Evolutionary conservation across 225 moss, liverwort and hornwort genomes (phyloP).

Genomic region (Physcomitrium patens): DNA sequence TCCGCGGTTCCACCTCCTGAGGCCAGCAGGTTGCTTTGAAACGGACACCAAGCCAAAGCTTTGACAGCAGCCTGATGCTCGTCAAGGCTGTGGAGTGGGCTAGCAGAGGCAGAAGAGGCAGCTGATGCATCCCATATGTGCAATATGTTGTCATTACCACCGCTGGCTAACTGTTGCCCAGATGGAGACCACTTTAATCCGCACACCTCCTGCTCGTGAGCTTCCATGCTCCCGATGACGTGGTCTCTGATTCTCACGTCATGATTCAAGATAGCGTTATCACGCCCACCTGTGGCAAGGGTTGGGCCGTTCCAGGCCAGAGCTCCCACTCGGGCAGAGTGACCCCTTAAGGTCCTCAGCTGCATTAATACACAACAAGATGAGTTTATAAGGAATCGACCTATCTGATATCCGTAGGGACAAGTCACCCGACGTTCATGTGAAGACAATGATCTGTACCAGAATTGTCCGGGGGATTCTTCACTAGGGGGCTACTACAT

Average conservation of each 20-base stretch:
- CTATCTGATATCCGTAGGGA: not conserved
- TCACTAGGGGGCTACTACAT: too few relatives aligned
- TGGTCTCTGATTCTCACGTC: constrained; percentile 67
- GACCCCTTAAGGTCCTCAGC: constrained; percentile 59
- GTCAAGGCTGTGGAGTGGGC: constrained; percentile 54
- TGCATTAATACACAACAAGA: constrained; percentile 11
- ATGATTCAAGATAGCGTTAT: constrained; percentile 25
- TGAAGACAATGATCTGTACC: too few relatives aligned
- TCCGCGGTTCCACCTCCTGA: constrained; percentile 76
- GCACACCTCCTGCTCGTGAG: constrained; percentile 59
- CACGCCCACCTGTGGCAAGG: constrained; percentile 64
- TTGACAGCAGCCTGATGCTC: constrained; percentile 75
- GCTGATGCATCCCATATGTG: constrained; percentile 60
- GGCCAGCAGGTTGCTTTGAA: constrained; percentile 68
- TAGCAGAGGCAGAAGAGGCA: constrained; percentile 25
- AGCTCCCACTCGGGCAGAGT: constrained; percentile 61
- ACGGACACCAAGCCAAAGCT: constrained; percentile 73
- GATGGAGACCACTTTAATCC: constrained; percentile 74
- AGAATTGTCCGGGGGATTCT: too few relatives aligned
- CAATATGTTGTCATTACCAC: constrained; percentile 70
- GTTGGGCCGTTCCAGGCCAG: constrained; percentile 64
- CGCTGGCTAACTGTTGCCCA: constrained; percentile 69
- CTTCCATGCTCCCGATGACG: constrained; percentile 15
- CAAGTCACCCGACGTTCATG: too few relatives aligned
- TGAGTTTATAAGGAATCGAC: not conserved